Evolutionary conservation across 148 eudicot species (phyloP), one percentile per base, ranked within the genome.

Genomic region (Beta vulgaris): DNA sequence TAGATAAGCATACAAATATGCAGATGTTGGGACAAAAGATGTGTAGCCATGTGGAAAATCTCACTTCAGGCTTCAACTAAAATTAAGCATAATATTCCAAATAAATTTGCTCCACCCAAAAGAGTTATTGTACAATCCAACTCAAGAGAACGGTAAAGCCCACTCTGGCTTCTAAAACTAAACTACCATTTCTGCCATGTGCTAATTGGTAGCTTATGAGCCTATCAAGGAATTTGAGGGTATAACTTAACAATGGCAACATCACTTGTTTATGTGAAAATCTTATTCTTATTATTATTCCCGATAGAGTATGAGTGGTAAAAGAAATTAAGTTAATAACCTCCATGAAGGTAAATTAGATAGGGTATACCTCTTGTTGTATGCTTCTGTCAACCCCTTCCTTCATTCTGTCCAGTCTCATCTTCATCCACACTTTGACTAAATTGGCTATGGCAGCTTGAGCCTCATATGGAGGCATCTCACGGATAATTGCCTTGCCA

Each of bases 401-500:
- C 86, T 90, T 92, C 83, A 88, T 68, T 72, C 81, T 85, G 71
- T 92, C 99, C 6, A 89, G 82, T 81, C 96, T 88, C 31, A 85
- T 83, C 82, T 90, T 92, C 78, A 89, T 89, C 99, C 99, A 95
- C n/a, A 60, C 76, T 82, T 91, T 92, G 61, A 95, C 97, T 82
- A 95, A 69, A 81, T 87, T 89, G 74, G 90, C 92, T 73, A 95
- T 91, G 58, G 90, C 90, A 73, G 91, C 84, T 85, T 95, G 96
- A 82, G 99, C 99, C 78, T 95, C 99, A 86, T 70, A 95, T 63
- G 99, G 99, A 77, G 97, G 99, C 99, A 95, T 95, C 80, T 95
- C 99, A 72, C 96, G 93, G 39, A 95, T 95, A 51, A 95, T 87
- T 73, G 91, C 99, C 85, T 95, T 95, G 51, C 96, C 99, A 58